Evolutionary conservation across 1,139 yeast species (phyloP).

Genomic region (Lodderomyces parapsilosis): DNA sequence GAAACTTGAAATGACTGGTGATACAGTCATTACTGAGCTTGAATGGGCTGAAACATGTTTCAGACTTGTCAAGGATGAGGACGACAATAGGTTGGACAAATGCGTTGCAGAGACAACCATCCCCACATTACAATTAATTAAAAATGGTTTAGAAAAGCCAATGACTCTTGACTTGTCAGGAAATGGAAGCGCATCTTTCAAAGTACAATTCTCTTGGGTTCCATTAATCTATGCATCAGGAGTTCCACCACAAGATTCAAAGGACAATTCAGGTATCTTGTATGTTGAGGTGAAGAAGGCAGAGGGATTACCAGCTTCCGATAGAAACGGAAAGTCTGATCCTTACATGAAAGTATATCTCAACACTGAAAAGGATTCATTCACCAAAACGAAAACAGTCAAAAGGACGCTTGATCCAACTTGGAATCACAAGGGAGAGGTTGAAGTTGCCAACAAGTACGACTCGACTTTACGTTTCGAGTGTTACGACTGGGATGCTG

Average conservation of each 20-base stretch:
- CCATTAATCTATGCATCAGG: slow-evolving; percentile 59
- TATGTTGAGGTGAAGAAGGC: slow-evolving; percentile 66
- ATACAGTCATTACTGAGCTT: slow-evolving; percentile 69
- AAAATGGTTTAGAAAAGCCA: slow-evolving; percentile 63
- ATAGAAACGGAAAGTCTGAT: slow-evolving; percentile 88
- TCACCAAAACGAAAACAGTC: slow-evolving; percentile 71
- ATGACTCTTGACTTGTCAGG: slow-evolving; percentile 49
- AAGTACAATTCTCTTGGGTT: slow-evolving; percentile 71
- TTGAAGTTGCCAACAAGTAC: slow-evolving; percentile 57
- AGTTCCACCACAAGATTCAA: slow-evolving; percentile 73
- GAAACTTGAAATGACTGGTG: slow-evolving; percentile 63
- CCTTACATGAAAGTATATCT: slow-evolving; percentile 75
- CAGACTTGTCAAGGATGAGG: slow-evolving; percentile 55
- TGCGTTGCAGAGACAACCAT: slow-evolving; percentile 61
- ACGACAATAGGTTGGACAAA: slow-evolving; percentile 55
- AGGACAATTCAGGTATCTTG: slow-evolving; percentile 73
- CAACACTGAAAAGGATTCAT: slow-evolving; percentile 56
- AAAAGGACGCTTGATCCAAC: slow-evolving; percentile 87
- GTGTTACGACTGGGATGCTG: slow-evolving; percentile 90
- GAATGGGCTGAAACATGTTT: slow-evolving; percentile 69
- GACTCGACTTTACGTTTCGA: slow-evolving; percentile 58
- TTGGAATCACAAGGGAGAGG: slow-evolving; percentile 69
- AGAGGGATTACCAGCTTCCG: slow-evolving; percentile 75
- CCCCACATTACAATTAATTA: slow-evolving; percentile 67
- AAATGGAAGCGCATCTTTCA: slow-evolving; percentile 43